phyloP scores from a whole-genome alignment of 1,284 basidiomycete species.

The Bjerkandera adusta region DNA sequence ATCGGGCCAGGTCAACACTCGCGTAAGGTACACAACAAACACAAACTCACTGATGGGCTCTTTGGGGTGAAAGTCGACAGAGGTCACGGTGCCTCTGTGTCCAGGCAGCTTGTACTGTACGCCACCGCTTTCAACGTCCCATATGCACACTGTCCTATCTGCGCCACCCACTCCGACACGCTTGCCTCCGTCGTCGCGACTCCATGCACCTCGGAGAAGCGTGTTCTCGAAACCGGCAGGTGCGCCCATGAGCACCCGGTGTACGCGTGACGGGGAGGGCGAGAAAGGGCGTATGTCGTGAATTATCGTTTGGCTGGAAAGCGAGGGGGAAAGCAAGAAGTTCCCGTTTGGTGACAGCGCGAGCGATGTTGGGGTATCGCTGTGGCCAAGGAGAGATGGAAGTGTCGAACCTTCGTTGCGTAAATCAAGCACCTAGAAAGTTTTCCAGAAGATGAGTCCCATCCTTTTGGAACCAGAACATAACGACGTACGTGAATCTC shows the following conservation, averaged over 20 bases:
- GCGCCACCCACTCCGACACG: slow-evolving; percentile 79
- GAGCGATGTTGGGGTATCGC: slow-evolving; percentile 88
- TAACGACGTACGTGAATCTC: slow-evolving; percentile 77
- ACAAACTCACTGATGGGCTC: slow-evolving; percentile 80
- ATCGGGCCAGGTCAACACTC: slow-evolving; percentile 13
- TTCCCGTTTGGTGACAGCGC: slow-evolving; percentile 84
- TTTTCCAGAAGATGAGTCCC: neutral
- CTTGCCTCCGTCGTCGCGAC: slow-evolving; percentile 68
- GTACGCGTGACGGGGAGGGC: slow-evolving; percentile 74
- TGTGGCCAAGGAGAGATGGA: slow-evolving; percentile 68
- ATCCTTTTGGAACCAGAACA: neutral
- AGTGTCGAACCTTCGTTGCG: slow-evolving; percentile 45
- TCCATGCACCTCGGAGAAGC: slow-evolving; percentile 80
- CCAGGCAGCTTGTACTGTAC: slow-evolving; percentile 92
- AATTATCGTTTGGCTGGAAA: slow-evolving; percentile 84
- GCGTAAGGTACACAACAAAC: neutral
- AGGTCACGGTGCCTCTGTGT: slow-evolving; percentile 90
- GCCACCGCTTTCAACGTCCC: slow-evolving; percentile 87
- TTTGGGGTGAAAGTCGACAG: slow-evolving; percentile 88
- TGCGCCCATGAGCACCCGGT: slow-evolving; percentile 78
- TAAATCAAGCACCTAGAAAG: slow-evolving; percentile 76
- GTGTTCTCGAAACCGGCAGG: slow-evolving; percentile 91
- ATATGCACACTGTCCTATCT: slow-evolving; percentile 86
- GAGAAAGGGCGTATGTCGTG: slow-evolving; percentile 93
- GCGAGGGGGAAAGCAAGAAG: slow-evolving; percentile 82